These are phyloP conservation scores for Xylaria grammica DNA, from an alignment of 495 filamentous ascomycete species.

Conservation along the genomic window DNA sequence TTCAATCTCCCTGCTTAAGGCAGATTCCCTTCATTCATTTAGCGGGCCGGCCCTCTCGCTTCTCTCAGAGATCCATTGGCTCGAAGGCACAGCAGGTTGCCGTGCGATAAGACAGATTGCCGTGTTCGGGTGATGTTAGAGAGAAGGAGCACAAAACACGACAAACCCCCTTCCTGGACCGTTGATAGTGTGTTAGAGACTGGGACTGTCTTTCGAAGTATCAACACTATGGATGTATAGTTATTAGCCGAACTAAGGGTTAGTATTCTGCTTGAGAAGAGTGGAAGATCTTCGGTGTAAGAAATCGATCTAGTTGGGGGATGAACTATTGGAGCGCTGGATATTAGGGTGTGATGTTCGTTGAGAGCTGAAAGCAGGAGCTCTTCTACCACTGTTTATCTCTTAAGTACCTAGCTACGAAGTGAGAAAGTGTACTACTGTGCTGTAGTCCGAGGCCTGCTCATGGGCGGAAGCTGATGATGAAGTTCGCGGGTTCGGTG, in stretches of 20 bases:
- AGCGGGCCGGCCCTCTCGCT: conserved; percentile 32
- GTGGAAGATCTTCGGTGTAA: background rate
- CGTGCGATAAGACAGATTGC: conserved; percentile 20
- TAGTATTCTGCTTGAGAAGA: background rate
- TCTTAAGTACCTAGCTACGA: background rate
- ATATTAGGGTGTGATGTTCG: background rate
- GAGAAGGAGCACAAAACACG: background rate
- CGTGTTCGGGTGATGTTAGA: conserved; percentile 5
- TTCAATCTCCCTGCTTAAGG: conserved; percentile 6
- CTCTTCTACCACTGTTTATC: background rate
- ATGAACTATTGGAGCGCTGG: background rate
- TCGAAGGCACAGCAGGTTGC: conserved; percentile 25
- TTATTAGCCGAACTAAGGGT: background rate
- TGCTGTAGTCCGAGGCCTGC: background rate
- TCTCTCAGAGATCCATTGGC: conserved; percentile 34
- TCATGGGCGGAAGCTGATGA: background rate
- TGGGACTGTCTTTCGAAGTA: background rate
- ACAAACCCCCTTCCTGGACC: background rate
- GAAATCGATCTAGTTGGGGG: background rate
- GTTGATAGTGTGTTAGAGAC: background rate
- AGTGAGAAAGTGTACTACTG: background rate
- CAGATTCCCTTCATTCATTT: conserved; percentile 8
- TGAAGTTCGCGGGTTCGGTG: background rate
- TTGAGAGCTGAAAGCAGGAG: background rate
- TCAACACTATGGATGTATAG: background rate